Percentiles rank a stretch among this genome's conserved stretches.
These are phyloP conservation scores for Ascochyta pisi DNA, from an alignment of 2,329 filamentous ascomycete species.

Conservation along the genomic window DNA sequence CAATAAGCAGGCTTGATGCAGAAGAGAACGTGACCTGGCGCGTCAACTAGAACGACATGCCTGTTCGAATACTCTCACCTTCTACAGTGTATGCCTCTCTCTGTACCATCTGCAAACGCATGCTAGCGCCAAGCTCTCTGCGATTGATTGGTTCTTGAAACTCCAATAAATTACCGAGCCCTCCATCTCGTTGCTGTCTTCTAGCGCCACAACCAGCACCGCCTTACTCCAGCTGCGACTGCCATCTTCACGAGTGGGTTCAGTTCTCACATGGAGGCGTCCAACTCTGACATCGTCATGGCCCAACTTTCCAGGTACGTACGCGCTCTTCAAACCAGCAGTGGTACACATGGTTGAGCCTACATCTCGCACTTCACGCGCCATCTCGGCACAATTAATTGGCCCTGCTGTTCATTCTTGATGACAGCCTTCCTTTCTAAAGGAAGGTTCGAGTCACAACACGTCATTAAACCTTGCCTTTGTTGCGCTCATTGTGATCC, in stretches of 20 bases:
- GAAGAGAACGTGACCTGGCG: constrained; percentile 4
- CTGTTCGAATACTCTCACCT: not conserved
- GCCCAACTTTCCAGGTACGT: not conserved
- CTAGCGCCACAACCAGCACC: not conserved
- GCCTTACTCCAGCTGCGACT: not conserved
- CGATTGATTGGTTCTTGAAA: not conserved
- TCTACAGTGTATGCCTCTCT: not conserved
- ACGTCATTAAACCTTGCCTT: not conserved
- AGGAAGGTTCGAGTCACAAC: not conserved
- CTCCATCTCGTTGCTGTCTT: too few relatives aligned
- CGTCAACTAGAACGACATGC: constrained; percentile 1
- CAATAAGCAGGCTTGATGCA: not conserved
- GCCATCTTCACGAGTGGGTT: not conserved
- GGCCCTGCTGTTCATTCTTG: not conserved
- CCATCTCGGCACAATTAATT: not conserved
- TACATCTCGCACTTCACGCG: not conserved
- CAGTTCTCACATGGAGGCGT: not conserved
- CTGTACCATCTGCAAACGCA: not conserved
- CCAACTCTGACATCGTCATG: not conserved
- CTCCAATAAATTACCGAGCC: not conserved
- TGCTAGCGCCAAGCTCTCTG: not conserved
- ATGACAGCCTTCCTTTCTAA: not conserved
- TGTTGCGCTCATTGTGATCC: not conserved
- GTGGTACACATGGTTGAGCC: not conserved
- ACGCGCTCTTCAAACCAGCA: not conserved